Evolutionary conservation across 2,329 filamentous ascomycete species (phyloP).

Genomic region (Fusarium tupiense): DNA sequence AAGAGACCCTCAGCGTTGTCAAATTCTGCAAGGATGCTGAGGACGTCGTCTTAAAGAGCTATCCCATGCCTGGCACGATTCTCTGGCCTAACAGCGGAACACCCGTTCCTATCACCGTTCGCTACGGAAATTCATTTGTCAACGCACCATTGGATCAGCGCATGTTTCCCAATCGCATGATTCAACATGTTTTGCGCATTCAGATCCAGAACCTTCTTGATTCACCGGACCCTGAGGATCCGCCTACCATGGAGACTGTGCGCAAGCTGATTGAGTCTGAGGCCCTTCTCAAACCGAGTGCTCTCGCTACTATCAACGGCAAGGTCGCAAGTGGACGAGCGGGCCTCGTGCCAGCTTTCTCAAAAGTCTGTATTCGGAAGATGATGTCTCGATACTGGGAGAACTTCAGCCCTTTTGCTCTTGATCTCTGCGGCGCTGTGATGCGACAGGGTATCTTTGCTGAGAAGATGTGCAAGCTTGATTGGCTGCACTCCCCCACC

Average conservation of each 20-base stretch:
- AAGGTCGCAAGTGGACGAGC: conserved; percentile 3
- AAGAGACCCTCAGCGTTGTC: conserved; percentile 64
- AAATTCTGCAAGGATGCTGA: conserved; percentile 68
- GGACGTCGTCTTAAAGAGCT: conserved; percentile 51
- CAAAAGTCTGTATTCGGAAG: conserved; percentile 63
- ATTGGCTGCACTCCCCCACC: conserved; percentile 80
- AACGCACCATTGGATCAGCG: conserved; percentile 37
- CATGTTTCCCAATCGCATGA: conserved; percentile 67
- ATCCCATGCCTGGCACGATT: conserved; percentile 75
- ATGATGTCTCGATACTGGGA: conserved; percentile 79
- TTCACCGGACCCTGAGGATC: conserved; percentile 21
- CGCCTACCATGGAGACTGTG: conserved; percentile 61
- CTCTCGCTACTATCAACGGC: conserved; percentile 27
- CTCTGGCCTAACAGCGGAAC: conserved; percentile 63
- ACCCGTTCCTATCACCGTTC: conserved; percentile 45
- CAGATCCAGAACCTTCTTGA: conserved; percentile 54
- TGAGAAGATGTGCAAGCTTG: conserved; percentile 79
- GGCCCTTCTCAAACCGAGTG: conserved; percentile 50
- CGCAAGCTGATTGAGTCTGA: conserved; percentile 58
- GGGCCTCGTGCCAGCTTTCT: conserved; percentile 15
- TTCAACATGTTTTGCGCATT: conserved; percentile 57
- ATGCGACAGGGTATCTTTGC: conserved; percentile 73
- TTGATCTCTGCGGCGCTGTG: conserved; percentile 73
- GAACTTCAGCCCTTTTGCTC: conserved; percentile 70
- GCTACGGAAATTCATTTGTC: background rate